Percentiles rank a stretch among this genome's conserved stretches.
Conservation (phyloP, 441 rosid species). For the Theobroma grandiflorum region DNA sequence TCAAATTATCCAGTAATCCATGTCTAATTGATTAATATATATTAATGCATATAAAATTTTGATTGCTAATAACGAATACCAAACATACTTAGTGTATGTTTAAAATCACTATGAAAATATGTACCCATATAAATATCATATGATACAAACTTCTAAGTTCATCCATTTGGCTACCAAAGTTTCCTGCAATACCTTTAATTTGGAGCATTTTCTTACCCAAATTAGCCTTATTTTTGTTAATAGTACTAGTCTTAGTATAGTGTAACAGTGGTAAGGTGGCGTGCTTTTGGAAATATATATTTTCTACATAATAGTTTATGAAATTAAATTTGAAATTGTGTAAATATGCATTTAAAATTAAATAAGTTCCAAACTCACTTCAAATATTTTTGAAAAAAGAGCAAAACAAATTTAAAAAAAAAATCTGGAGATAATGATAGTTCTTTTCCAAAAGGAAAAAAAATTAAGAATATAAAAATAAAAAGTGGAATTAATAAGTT, state of each 20-base stretch:
- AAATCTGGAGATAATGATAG: too few relatives aligned
- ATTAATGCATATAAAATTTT: neutral
- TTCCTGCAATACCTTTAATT: neutral
- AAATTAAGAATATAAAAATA: too few relatives aligned
- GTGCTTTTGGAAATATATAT: too few relatives aligned
- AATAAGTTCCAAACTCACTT: too few relatives aligned
- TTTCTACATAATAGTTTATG: too few relatives aligned
- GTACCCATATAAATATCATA: slow-evolving; percentile 9
- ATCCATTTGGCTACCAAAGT: neutral
- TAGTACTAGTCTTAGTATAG: neutral
- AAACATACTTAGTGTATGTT: neutral
- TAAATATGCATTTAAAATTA: too few relatives aligned
- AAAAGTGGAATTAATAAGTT: too few relatives aligned
- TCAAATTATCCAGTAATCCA: neutral
- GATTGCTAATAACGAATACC: neutral
- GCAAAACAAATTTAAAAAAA: too few relatives aligned
- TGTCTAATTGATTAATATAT: neutral
- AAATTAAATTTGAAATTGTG: too few relatives aligned
- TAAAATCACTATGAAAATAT: neutral
- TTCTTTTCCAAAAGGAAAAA: too few relatives aligned
- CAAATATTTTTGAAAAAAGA: too few relatives aligned
- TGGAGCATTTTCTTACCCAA: slow-evolving; percentile 15
- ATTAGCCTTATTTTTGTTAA: slow-evolving; percentile 23
- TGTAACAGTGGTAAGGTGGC: neutral
- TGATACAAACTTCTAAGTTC: slow-evolving; percentile 3